phyloP scores from a whole-genome alignment of 257 asterid genomes.

The Marsdenia floribunda region DNA sequence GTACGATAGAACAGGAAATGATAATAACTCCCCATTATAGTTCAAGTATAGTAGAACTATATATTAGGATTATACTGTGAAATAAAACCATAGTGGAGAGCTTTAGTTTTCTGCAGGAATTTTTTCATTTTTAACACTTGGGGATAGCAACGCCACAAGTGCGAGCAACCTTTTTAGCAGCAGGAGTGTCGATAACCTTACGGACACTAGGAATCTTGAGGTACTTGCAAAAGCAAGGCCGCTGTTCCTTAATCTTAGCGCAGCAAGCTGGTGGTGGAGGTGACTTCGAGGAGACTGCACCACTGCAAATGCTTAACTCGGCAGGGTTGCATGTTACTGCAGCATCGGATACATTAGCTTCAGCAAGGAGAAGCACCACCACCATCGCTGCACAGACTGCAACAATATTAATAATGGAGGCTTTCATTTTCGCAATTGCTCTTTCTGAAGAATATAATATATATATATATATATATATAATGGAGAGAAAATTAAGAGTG shows the following conservation, averaged over 20 bases:
- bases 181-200: conserved; percentile 18
- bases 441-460: too few relatives aligned
- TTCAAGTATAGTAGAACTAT: too few relatives aligned
- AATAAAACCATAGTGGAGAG: neutral
- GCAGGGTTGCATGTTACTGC: conserved; percentile 24
- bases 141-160: conserved; percentile 30
- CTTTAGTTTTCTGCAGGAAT: neutral
- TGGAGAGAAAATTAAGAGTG: too few relatives aligned
- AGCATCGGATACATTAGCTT: conserved; percentile 22
- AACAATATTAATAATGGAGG: neutral
- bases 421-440: too few relatives aligned
- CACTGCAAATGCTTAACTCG: conserved; percentile 19
- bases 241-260: conserved; percentile 22
- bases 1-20: too few relatives aligned
- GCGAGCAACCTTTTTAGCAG: conserved; percentile 22
- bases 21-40: too few relatives aligned
- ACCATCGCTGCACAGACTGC: conserved; percentile 19
- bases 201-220: conserved; percentile 24
- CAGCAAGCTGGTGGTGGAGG: conserved; percentile 26
- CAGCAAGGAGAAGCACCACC: conserved; percentile 23
- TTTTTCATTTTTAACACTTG: conserved; percentile 16
- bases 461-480: too few relatives aligned
- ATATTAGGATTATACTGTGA: too few relatives aligned
- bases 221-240: conserved; percentile 32
- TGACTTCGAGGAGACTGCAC: conserved; percentile 15